Base-by-base conservation (phyloP, 768 basidiomycete genomes). In the Nidularia pulvinata region DNA sequence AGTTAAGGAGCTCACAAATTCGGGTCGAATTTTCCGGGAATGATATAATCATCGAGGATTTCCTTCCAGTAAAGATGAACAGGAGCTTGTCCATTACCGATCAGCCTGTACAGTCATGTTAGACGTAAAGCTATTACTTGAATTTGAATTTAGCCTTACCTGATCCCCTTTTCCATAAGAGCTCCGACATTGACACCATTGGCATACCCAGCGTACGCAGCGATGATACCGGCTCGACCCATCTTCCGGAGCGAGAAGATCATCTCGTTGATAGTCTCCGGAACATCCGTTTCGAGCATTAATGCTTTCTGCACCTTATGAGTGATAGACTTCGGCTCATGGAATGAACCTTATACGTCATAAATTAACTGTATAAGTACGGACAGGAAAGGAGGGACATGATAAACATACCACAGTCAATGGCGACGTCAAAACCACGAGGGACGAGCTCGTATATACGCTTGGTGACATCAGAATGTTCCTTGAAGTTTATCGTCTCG, bases 11-110 rank as follows among this genome's bases (percentile, higher is more conserved):
- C 79, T 55, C 53, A 82, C 82, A 86, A 83, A 4, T 73, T 79
- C 4, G 83, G 81, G 57, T 90, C 85, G 57, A 90, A 82, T 65
- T 85, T 84, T 13, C 84, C 83, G 1, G 81, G 73, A 47, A 79
- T 69, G 62, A 90, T 83, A 61, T 83, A 85, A 48, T 83, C 80
- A 53, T 87, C 65, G 46, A 91, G 65, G 47, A 91, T 79, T 58
- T 88, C 83, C 52, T 86, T 70, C 88, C 88, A 90, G 69, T 87
- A 89, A 47, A 77, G 75, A 61, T 88, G 88, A 1, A 89, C 85
- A 3, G 88, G 89, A 0, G 87, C 86, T 71, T 91, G 88, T 1
- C 87, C 87, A 57, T 87, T 86, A 6, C 87, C 88, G 59, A 88
- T 86, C 49, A 89, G 73, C 14, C 73, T 72, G 44, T 16, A 3